phyloP scores from a whole-genome alignment of 352 stramenopile genomes.

The Phytophthora meadii region DNA sequence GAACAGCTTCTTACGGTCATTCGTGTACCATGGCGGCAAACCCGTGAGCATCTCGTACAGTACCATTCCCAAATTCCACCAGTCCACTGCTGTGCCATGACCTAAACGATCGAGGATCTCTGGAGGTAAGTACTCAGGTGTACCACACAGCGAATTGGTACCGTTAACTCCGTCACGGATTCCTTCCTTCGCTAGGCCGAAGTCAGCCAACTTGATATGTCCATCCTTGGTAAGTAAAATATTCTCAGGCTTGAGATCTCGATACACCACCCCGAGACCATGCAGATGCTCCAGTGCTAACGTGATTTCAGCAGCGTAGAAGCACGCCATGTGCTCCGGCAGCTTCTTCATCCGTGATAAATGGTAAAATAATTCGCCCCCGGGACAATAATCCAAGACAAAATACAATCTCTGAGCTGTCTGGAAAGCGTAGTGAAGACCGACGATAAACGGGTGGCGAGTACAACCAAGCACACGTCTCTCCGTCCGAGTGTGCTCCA shows the following conservation, averaged over 20 bases:
- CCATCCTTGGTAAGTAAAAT: constrained; percentile 80
- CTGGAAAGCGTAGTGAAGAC: constrained; percentile 89
- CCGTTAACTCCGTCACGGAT: constrained; percentile 71
- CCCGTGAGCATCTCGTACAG: constrained; percentile 88
- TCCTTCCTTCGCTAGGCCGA: constrained; percentile 84
- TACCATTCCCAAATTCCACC: constrained; percentile 91
- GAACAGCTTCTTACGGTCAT: constrained; percentile 91
- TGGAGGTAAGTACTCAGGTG: constrained; percentile 88
- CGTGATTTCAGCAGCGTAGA: constrained; percentile 90
- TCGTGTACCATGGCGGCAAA: constrained; percentile 89
- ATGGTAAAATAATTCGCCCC: constrained; percentile 91
- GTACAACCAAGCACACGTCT: constrained; percentile 85
- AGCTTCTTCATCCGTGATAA: constrained; percentile 89
- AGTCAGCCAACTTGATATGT: constrained; percentile 92
- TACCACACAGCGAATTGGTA: constrained; percentile 87
- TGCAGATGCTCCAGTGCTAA: constrained; percentile 88
- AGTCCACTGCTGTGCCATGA: constrained; percentile 93
- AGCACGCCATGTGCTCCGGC: constrained; percentile 88
- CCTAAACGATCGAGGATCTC: constrained; percentile 83
- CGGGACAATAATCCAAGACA: constrained; percentile 93
- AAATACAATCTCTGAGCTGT: constrained; percentile 95
- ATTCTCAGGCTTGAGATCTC: constrained; percentile 81
- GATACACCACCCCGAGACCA: constrained; percentile 83
- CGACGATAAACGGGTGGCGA: constrained; percentile 90
- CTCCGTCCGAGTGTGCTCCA: constrained; percentile 90